Evolutionary conservation across 176 grass and related monocot genomes (phyloP), one percentile per base, ranked within the genome.

Genomic region (Bolboschoenus planiculmis): DNA sequence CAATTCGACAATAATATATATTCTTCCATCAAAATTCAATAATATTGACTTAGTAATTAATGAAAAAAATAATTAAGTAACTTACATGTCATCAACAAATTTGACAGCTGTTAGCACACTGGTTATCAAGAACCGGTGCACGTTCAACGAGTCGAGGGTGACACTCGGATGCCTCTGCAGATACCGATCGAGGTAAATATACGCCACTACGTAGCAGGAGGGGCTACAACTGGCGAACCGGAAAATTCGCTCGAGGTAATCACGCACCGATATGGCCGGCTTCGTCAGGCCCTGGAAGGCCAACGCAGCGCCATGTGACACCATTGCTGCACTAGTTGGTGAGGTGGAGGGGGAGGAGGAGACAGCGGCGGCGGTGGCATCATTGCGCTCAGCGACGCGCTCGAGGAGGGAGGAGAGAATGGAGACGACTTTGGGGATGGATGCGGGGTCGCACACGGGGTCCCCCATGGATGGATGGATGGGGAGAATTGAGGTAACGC

Each of bases 51-150:
- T 37, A 7, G 0, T 62, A 48, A 24, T 57, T 4, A 30, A 47
- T 34, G 11, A 55, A 54, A 7, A 7, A 31, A 23, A 1, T 48
- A 9, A 0, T 47, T 7, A 7, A 8, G 14, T n/a, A 53, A 86
- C 95, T 76, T 85, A 99, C 96, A 99, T 93, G 87, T 99, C 96
- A 67, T 99, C 96, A 84, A 99, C 80, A 89, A 99, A 99, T 84
- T 99, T 99, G 89, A 99, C 91, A 85, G 96, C 92, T 70, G 92
- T 85, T 83, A 99, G 90, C 80, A 99, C 91, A 84, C 89, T 90
- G 26, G 96, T 99, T 84, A 99, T 99, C 75, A 95, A 85, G 58
- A 99, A 84, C 24, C 96, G 96, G 87, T 99, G 96, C 86, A 99
- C 92, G 84, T 99, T 99, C 86, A 99, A 91, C 56, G 96, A 99